Evolutionary conservation across 2,329 filamentous ascomycete genomes (phyloP).

Genomic region (Colletotrichum sojae): DNA sequence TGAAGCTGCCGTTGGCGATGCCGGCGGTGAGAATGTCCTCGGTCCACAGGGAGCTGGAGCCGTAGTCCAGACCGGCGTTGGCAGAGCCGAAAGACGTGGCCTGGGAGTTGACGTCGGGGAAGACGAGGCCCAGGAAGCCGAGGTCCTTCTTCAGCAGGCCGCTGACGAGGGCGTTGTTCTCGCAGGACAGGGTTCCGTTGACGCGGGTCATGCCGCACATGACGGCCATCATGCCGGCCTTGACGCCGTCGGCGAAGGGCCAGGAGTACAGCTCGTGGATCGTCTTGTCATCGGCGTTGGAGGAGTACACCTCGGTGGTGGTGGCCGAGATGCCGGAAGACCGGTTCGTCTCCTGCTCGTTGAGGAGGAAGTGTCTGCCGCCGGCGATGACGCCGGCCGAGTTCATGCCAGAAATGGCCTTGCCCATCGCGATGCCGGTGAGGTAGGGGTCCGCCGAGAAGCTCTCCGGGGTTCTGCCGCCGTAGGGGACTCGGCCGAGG

Average conservation of each 20-base stretch:
- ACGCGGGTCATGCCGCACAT: conserved; percentile 71
- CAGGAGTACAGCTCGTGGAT: conserved; percentile 54
- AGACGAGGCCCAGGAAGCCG: conserved; percentile 27
- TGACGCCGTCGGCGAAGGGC: conserved; percentile 59
- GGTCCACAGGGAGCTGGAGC: conserved; percentile 65
- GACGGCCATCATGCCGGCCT: conserved; percentile 71
- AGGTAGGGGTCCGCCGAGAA: conserved; percentile 72
- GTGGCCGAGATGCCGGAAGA: conserved; percentile 67
- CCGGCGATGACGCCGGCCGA: conserved; percentile 69
- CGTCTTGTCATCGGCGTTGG: conserved; percentile 57
- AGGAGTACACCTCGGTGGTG: conserved; percentile 65
- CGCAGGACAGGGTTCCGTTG: conserved; percentile 48
- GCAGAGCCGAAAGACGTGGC: conserved; percentile 62
- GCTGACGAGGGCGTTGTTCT: conserved; percentile 16
- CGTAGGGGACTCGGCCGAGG: conserved; percentile 64
- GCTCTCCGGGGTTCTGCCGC: conserved; percentile 72
- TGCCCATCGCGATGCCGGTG: conserved; percentile 67
- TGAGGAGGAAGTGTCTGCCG: conserved; percentile 73
- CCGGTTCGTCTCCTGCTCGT: conserved; percentile 73
- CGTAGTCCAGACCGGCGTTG: conserved; percentile 69
- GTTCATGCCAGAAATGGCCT: conserved; percentile 69
- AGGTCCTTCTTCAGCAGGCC: conserved; percentile 21
- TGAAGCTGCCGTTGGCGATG: conserved; percentile 69
- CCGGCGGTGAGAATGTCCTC: conserved; percentile 63
- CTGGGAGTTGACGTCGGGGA: conserved; percentile 63